Evolutionary conservation across 208 protist genomes (phyloP).

Genomic region (Blechomonas ayalai): DNA sequence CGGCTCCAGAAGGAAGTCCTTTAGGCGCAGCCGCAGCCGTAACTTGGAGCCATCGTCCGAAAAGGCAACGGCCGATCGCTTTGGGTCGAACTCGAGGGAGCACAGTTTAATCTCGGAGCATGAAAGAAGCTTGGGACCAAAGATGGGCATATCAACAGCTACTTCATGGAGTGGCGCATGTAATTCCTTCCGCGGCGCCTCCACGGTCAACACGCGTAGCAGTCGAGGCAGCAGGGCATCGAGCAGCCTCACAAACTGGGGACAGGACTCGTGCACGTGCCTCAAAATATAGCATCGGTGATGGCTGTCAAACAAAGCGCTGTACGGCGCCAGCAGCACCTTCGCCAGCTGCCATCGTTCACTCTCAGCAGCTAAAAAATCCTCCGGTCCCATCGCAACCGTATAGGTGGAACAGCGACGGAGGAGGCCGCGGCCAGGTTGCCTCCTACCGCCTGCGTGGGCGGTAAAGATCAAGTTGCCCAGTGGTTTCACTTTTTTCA

Average conservation of each 20-base stretch:
- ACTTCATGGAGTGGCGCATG: constrained; percentile 16
- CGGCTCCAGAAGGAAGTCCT: constrained; percentile 27
- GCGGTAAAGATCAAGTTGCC: constrained; percentile 23
- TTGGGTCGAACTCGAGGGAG: constrained; percentile 23
- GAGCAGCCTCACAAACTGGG: constrained; percentile 12
- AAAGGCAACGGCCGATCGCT: constrained; percentile 23
- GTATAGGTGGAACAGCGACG: not conserved
- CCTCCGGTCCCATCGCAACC: constrained; percentile 12
- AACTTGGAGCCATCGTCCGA: constrained; percentile 28
- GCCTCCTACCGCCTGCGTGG: not conserved
- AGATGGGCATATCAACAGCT: constrained; percentile 30
- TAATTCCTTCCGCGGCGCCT: constrained; percentile 18
- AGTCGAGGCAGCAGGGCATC: constrained; percentile 19
- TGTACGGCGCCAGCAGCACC: constrained; percentile 23
- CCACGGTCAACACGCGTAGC: constrained; percentile 25
- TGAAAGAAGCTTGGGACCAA: constrained; percentile 41
- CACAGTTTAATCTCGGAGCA: constrained; percentile 23
- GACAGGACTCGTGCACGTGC: constrained; percentile 33
- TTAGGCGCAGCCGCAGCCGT: constrained; percentile 20
- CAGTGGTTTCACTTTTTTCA: constrained; percentile 22
- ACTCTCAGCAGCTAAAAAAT: constrained; percentile 33
- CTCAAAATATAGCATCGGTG: constrained; percentile 28
- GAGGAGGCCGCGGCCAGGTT: not conserved
- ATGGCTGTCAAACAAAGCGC: constrained; percentile 31
- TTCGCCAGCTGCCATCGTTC: constrained; percentile 23